Evolutionary conservation across 2,329 filamentous ascomycete species (phyloP).

Genomic region (Cercospora sp.): DNA sequence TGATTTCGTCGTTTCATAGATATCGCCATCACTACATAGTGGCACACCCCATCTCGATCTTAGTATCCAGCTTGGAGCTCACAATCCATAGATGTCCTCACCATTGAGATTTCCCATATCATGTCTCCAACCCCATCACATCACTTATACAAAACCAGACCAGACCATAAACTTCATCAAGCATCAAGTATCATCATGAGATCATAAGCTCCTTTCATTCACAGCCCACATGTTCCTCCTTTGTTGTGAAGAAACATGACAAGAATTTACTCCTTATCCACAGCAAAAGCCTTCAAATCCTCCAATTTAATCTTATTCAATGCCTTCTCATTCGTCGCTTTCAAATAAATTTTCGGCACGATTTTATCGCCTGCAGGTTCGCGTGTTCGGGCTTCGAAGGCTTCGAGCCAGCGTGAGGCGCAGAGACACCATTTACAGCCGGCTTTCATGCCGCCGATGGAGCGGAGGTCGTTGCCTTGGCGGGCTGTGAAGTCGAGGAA

Average conservation of each 20-base stretch:
- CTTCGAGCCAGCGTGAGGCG: constrained; percentile 59
- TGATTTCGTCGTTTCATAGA: neutral
- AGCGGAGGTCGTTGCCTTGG: constrained; percentile 60
- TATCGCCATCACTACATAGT: neutral
- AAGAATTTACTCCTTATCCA: constrained; percentile 36
- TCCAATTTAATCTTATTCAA: constrained; percentile 51
- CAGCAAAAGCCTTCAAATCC: constrained; percentile 54
- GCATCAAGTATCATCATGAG: neutral
- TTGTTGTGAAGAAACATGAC: too few relatives aligned
- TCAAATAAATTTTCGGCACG: constrained; percentile 53
- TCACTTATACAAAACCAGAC: neutral
- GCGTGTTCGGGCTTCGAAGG: constrained; percentile 55
- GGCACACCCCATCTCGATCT: neutral
- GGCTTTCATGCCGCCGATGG: constrained; percentile 53
- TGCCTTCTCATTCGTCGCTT: constrained; percentile 56
- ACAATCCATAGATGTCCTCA: too few relatives aligned
- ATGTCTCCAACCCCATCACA: neutral
- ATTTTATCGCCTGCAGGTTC: constrained; percentile 46
- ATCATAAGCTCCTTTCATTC: neutral
- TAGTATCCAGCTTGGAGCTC: too few relatives aligned
- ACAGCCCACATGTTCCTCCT: neutral
- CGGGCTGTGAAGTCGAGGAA: constrained; percentile 63
- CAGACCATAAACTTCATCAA: neutral
- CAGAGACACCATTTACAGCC: constrained; percentile 66
- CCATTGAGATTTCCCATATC: neutral